Base-by-base conservation (phyloP, 2,329 filamentous ascomycete genomes). In the Byssoonygena ceratinophila region DNA sequence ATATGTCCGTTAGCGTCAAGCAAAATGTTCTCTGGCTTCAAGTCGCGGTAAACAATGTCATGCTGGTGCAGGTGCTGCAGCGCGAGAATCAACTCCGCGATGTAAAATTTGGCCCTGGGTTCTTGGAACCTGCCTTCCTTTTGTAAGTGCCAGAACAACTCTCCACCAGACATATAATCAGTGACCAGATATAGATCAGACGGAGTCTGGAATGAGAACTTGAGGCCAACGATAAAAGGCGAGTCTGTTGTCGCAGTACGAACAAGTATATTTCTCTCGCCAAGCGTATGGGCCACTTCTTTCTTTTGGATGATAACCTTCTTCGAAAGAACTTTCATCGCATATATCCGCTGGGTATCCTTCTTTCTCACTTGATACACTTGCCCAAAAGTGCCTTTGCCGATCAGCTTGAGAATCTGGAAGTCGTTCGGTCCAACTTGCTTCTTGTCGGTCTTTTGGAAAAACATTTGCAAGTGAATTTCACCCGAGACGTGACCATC, bases 241-340 rank as follows among this genome's bases (percentile, higher is more conserved):
- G 92, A 98, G 59, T 97, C 89, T 0, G 91, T 84, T 71, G 87
- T 97, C 25, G 92, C 92, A 3, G 92, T 98, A 59, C 92, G 85
- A 37, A 98, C 92, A 45, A 98, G 76, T 59, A 98, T 98, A 66
- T 98, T 98, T 55, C 92, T 82, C 71, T 98, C 92, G 59, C 92
- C 92, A 34, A 98, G 83, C 0, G 92, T 98, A 67, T 98, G 92
- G 14, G 91, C 89, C 46, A 98, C 89, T 69, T 98, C 92, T 71
- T 98, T 98, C 80, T 98, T 98, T 72, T 98, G 92, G 23, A 98
- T 92, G 63, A 98, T 98, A 50, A 98, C 92, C 76, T 98, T 98
- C 77, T 98, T 98, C 47, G 92, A 96, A 29, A 98, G 75, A 1
- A 98, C 91, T 71, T 98, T 98, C 92, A 98, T 98, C 57, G 92